Evolutionary conservation across 2,329 filamentous ascomycete species (phyloP).

Genomic region (Scedosporium dehoogii): DNA sequence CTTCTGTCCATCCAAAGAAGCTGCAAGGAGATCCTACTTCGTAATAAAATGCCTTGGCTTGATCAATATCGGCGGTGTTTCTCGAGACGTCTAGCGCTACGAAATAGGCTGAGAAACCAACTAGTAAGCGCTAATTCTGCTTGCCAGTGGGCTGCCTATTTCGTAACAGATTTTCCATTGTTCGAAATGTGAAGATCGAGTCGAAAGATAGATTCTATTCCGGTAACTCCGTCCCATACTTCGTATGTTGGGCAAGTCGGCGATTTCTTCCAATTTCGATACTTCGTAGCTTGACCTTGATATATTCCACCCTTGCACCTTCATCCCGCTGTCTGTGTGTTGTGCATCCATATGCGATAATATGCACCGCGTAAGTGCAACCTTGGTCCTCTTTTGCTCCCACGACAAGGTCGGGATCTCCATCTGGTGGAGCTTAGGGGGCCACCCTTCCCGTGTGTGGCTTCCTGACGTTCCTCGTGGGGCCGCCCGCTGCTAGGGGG

Average conservation of each 20-base stretch:
- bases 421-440: constrained; percentile 3
- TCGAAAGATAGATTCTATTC: background rate
- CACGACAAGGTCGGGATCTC: constrained; percentile 1
- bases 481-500: background rate
- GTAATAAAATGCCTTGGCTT: too few relatives aligned
- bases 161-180: background rate
- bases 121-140: background rate
- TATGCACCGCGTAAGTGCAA: background rate
- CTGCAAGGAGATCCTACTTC: too few relatives aligned
- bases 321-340: background rate
- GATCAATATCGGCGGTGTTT: too few relatives aligned
- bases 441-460: constrained; percentile 4
- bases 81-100: too few relatives aligned
- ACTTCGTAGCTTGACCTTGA: background rate
- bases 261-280: background rate
- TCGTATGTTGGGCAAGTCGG: background rate
- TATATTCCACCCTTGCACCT: background rate
- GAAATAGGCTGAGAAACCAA: too few relatives aligned
- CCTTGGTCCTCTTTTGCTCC: background rate
- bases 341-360: background rate
- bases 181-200: background rate
- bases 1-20: too few relatives aligned
- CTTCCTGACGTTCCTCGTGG: background rate
- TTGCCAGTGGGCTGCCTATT: background rate
- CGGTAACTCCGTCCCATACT: background rate